Base-by-base conservation (phyloP, 2,329 filamentous ascomycete genomes). In the Fusarium avenaceum region DNA sequence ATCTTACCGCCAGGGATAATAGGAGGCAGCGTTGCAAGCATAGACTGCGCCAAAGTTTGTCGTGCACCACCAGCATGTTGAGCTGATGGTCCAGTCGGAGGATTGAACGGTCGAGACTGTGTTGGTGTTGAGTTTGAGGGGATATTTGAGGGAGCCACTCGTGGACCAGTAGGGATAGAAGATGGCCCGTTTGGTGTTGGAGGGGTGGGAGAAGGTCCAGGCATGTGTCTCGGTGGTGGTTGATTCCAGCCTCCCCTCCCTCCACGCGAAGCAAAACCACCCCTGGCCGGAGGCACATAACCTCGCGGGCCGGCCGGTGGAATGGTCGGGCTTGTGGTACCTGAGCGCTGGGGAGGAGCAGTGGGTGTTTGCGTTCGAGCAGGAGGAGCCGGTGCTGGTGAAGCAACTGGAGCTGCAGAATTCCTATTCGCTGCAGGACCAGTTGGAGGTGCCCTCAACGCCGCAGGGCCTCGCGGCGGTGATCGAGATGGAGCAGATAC, bases 281-380 rank as follows among this genome's bases (percentile, higher is more conserved):
- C 82, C 49, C 83, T 79, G 11, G 73, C 65, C 6, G 83, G 75
- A 7, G 84, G 76, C 3, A 85, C 79, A 63, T 87, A 88, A 33
- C 85, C 85, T 65, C 86, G 80, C 4, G 86, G 86, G 1, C 86
- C 86, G 7, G 85, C 80, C 10, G 86, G 86, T 1, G 85, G 85
- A 19, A 81, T 80, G 1, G 82, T 81, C 9, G 84, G 83, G 63
- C 82, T 85, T 7, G 79, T 77, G 9, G 78, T 78, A 19, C 81
- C 83, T 19, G 80, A 73, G 26, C 80, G 76, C 39, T 76, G 74
- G 9, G 77, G 75, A 35, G 75, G 70, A 6, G 71, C 72, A 35
- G 67, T 76, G 20, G 79, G 76, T 17, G 79, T 77, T 39, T 77
- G 78, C 7, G 77, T 77, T 48, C 79, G 76, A 8, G 74, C 69